A percentile compares a stretch with the other conserved stretches of the same genome.
phyloP scores from a whole-genome alignment of 2,329 filamentous ascomycete genomes.

The Simplicillium aogashimaense region DNA sequence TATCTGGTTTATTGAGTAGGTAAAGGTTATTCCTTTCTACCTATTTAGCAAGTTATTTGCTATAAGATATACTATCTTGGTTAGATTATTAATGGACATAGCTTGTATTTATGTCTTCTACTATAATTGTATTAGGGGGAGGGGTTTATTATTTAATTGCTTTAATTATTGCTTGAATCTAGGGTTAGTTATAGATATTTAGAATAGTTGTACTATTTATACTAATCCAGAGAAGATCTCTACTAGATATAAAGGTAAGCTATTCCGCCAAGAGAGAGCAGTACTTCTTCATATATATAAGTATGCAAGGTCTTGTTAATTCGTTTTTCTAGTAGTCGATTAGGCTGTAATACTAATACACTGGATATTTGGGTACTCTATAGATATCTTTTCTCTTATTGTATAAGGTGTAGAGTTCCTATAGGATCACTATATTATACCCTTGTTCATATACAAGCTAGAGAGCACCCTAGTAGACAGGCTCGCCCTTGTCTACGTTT shows the following conservation, averaged over 20 bases:
- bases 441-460: constrained; percentile 1
- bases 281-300: constrained; percentile 6
- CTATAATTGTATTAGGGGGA: neutral
- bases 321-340: neutral
- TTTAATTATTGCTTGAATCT: neutral
- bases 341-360: neutral
- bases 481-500: neutral
- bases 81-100: neutral
- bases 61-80: neutral
- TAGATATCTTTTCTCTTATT: constrained; percentile 1
- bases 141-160: neutral
- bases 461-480: neutral
- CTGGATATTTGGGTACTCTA: neutral
- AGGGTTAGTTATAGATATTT: constrained; percentile 1
- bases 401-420: constrained; percentile 1
- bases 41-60: neutral
- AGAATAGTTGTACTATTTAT: neutral
- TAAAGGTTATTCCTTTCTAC: neutral
- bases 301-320: neutral
- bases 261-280: constrained; percentile 5
- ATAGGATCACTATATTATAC: constrained; percentile 1
- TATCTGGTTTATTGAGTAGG: constrained; percentile 1
- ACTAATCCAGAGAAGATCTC: neutral
- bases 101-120: neutral
- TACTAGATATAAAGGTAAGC: constrained; percentile 5